These are phyloP conservation scores for Dipteronia sinensis DNA, from an alignment of 345 rosid species.

Conservation along the genomic window DNA sequence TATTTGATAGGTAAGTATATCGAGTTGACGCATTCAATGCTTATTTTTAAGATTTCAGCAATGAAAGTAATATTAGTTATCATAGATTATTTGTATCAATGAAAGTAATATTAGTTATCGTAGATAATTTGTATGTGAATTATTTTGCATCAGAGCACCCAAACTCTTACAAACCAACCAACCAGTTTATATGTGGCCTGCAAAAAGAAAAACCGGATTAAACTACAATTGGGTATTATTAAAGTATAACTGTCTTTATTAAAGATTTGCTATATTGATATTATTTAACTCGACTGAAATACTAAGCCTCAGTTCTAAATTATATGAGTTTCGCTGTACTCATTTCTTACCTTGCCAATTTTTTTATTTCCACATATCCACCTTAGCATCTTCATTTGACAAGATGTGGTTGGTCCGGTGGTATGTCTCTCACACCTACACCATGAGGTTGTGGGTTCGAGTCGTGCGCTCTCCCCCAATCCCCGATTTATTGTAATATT, in stretches of 20 bases:
- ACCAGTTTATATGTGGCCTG: background rate
- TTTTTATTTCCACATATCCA: background rate
- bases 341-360: background rate
- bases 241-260: too few species aligned
- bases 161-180: background rate
- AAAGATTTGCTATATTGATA: background rate
- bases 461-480: too few species aligned
- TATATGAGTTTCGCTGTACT: background rate
- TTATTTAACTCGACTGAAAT: background rate
- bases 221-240: background rate
- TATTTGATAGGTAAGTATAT: slow-evolving; percentile 73
- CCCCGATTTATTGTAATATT: too few species aligned
- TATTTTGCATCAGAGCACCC: background rate
- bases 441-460: too few species aligned
- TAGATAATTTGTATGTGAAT: background rate
- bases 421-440: too few species aligned
- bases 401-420: too few species aligned
- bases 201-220: background rate
- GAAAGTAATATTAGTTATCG: background rate
- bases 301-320: background rate
- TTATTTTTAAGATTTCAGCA: background rate
- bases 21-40: background rate
- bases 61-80: background rate
- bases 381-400: background rate
- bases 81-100: background rate